Evolutionary conservation across 2,329 filamentous ascomycete genomes (phyloP), one percentile per base, ranked within the genome.

Genomic region (Xylaria sp.): DNA sequence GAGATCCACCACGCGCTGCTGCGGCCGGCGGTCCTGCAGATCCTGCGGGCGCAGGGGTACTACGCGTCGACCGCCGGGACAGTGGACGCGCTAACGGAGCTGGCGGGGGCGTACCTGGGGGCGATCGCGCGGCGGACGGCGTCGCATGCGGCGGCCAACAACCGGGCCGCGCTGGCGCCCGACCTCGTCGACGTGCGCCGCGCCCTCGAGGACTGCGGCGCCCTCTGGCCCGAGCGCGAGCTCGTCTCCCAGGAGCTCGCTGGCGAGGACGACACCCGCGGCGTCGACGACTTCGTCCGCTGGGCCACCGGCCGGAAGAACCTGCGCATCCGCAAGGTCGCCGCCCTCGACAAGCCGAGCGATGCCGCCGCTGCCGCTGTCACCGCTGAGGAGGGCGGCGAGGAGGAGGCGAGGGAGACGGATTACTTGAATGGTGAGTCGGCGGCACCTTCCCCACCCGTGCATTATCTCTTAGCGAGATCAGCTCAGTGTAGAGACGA

Each of bases 31-130:
- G 85, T 97, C 56, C 85, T 97, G 53, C 92, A 97, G 74, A 93
- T 96, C 66, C 85, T 97, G 47, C 91, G 93, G 68, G 91, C 92
- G 24, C 88, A 91, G 20, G 93, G 93, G 69, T 97, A 95, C 76
- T 90, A 95, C 71, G 82, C 88, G 39, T 90, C 91, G 46, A 86
- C 86, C 50, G 87, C 91, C 1, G 88, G 88, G 2, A 92, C 95
- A 6, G 79, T 97, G 52, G 92, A 97, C 74, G 87, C 90, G 8
- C 72, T 97, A n/a, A 90, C 91, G 13, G 92, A 97, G 72, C 81
- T 97, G 7, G 87, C 91, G 0, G 89, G 88, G 40, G 86, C 90
- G 61, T 96, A 97, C 72, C 77, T 97, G 53, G 77, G 85, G 19
- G 76, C 90, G 2, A 84, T 97, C 18, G 90, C 90, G 58, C 82